Percentiles rank a stretch among this genome's conserved stretches.
These are phyloP conservation scores for Ustilago sp. DNA, from an alignment of 1,284 basidiomycete species.

Conservation along the genomic window DNA sequence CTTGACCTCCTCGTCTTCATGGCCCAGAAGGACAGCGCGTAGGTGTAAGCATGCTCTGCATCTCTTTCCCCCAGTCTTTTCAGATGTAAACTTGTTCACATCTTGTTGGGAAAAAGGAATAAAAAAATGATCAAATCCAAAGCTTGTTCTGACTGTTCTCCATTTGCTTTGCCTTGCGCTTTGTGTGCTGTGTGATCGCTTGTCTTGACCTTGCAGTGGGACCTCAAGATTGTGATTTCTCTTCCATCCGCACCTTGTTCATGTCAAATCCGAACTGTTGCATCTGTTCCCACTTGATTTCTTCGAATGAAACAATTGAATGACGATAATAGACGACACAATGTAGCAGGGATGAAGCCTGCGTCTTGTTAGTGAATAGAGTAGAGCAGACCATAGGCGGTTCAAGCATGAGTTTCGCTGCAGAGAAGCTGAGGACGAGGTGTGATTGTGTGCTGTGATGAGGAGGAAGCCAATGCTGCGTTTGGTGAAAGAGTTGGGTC, in stretches of 20 bases:
- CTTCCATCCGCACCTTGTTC: neutral
- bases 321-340: neutral
- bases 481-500: no score
- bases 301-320: neutral
- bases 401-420: no score
- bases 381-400: no score
- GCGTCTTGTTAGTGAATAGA: neutral
- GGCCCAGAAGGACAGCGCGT: slow-evolving; percentile 74
- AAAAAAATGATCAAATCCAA: neutral
- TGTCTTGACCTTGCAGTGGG: slow-evolving; percentile 6
- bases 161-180: neutral
- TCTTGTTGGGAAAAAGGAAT: neutral
- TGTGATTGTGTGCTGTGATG: neutral
- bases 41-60: slow-evolving; percentile 44
- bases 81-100: neutral
- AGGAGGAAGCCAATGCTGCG: neutral
- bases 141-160: slow-evolving; percentile 10
- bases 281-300: neutral
- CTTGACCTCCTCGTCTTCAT: slow-evolving; percentile 88
- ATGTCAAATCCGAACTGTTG: neutral
- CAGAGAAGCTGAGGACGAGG: neutral
- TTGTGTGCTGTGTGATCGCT: neutral
- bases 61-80: slow-evolving; percentile 4
- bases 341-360: neutral
- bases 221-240: slow-evolving; percentile 15